Evolutionary conservation across 2,329 filamentous ascomycete genomes (phyloP), one percentile per base, ranked within the genome.

Genomic region (Didymella arachidicola): DNA sequence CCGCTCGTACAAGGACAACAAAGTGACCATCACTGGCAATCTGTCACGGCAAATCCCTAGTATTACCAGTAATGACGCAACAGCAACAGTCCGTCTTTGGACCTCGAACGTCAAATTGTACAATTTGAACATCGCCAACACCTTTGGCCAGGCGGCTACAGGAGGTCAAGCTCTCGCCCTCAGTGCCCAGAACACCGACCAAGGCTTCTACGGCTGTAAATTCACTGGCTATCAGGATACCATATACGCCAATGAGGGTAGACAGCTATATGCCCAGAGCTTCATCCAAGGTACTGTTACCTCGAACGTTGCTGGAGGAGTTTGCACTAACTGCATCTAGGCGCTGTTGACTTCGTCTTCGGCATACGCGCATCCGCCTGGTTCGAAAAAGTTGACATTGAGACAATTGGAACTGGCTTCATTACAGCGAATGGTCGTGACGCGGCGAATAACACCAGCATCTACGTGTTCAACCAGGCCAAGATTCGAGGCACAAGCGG

Each of bases 331-430:
- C 11, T 11, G 12, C 16, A 4, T 11, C 12, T 18, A 53, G 42
- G 54, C n/a, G 82, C 83, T 6, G 81, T 83, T 42, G 85, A 87
- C 64, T 85, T 85, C 62, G 82, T 85, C 62, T 87, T 87, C 66
- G 80, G 85, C 41, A 48, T 61, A 7, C 60, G 79, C 56, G 78
- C 81, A 49, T 64, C 74, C 58, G 76, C 79, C 49, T 87, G 80
- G 83, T 82, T 80, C 70, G 78, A 69, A 22, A 60, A 67, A 29
- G 27, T 82, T 36, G 65, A 74, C 8, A 69, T 69, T 16, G 56
- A 62, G 6, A 10, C 59, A 2, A 61, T 67, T 4, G 59, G 61
- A 2, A 8, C 47, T 0, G 69, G 69, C 2, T 70, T 54, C 45
- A 61, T 70, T 22, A 70, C 66, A 1, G 68, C 70, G 8, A 70